phyloP scores from a whole-genome alignment of 1,139 yeast genomes.

The Sugiyamaella neomexicana region DNA sequence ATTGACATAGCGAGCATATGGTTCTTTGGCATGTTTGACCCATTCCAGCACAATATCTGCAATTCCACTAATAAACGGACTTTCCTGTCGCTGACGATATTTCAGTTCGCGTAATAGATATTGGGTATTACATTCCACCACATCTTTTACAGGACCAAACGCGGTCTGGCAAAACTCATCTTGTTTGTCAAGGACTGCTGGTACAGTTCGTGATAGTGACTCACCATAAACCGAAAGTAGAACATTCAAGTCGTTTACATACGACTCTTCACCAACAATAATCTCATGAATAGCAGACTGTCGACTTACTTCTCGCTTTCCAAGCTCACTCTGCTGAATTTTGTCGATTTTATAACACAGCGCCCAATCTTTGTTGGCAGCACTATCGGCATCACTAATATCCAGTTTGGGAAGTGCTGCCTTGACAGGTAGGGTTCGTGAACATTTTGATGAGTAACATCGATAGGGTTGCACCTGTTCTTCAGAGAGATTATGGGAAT shows the following conservation, averaged over 20 bases:
- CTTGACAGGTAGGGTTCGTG: constrained; percentile 35
- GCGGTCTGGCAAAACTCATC: constrained; percentile 62
- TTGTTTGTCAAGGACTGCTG: constrained; percentile 49
- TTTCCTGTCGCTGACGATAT: constrained; percentile 53
- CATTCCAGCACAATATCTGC: constrained; percentile 67
- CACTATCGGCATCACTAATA: constrained; percentile 10
- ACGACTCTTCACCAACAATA: constrained; percentile 72
- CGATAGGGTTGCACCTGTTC: constrained; percentile 24
- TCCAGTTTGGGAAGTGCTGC: constrained; percentile 31
- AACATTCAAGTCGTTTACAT: constrained; percentile 65
- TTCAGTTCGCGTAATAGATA: constrained; percentile 58
- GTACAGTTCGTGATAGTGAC: constrained; percentile 41
- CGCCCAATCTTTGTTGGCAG: constrained; percentile 57
- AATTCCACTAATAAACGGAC: constrained; percentile 65
- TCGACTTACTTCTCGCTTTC: constrained; percentile 56
- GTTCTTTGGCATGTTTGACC: constrained; percentile 58
- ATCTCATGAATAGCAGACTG: constrained; percentile 80
- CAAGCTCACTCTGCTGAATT: constrained; percentile 56
- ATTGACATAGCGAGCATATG: constrained; percentile 60
- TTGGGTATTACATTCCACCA: constrained; percentile 59
- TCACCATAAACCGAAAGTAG: constrained; percentile 60
- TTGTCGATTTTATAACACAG: constrained; percentile 68
- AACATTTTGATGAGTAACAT: constrained; percentile 39
- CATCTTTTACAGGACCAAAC: constrained; percentile 59
- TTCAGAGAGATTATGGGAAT: constrained; percentile 36